Evolutionary conservation across 345 rosid genomes (phyloP).

Genomic region (Melaleuca quinquenervia): DNA sequence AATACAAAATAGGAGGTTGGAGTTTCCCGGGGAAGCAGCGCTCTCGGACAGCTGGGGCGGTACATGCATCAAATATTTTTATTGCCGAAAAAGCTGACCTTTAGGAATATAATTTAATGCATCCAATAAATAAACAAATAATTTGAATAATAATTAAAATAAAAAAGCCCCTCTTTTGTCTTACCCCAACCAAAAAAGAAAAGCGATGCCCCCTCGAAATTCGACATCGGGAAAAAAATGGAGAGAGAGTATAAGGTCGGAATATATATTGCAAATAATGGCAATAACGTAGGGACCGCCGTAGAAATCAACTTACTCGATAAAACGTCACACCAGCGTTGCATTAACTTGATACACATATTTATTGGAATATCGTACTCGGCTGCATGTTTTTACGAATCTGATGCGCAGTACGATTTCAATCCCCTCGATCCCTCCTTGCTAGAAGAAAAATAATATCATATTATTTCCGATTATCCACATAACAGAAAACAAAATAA

Average conservation of each 20-base stretch:
- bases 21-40: neutral
- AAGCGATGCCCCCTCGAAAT: neutral
- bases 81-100: neutral
- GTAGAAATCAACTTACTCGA: neutral
- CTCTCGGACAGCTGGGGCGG: neutral
- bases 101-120: neutral
- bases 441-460: fast-evolving
- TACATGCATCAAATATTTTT: neutral
- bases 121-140: neutral
- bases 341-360: neutral
- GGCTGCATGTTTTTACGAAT: fast-evolving
- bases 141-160: neutral
- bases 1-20: neutral
- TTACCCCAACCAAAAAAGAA: neutral
- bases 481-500: neutral
- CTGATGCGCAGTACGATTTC: fast-evolving
- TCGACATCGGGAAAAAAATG: neutral
- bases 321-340: neutral
- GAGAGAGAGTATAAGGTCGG: neutral
- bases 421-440: fast-evolving
- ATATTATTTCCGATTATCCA: neutral
- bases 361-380: neutral
- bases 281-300: neutral
- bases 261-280: neutral
- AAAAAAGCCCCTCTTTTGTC: neutral